These are phyloP conservation scores for Setaria italica DNA, from an alignment of 202 grass and related monocot genomes.

Conservation along the genomic window DNA sequence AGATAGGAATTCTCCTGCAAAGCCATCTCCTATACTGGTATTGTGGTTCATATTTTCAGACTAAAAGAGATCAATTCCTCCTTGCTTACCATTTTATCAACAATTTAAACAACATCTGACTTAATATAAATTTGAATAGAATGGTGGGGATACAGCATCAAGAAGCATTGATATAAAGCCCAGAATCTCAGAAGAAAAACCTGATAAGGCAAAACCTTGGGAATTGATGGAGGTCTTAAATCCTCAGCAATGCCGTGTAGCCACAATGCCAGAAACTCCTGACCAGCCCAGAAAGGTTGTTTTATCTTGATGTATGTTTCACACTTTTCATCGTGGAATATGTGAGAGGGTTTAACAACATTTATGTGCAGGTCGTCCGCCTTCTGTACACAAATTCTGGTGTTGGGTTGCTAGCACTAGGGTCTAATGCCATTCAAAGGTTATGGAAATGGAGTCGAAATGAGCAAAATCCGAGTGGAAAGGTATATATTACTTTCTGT, in stretches of 20 bases:
- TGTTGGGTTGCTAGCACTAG: conserved; percentile 80
- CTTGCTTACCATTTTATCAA: conserved; percentile 30
- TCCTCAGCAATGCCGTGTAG: conserved; percentile 79
- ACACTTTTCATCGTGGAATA: conserved; percentile 34
- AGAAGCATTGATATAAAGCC: conserved; percentile 79
- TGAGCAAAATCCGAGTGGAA: conserved; percentile 86
- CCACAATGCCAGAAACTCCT: conserved; percentile 85
- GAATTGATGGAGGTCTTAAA: conserved; percentile 76
- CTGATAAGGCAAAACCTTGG: conserved; percentile 79
- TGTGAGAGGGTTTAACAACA: conserved; percentile 27
- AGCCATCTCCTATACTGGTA: conserved; percentile 83
- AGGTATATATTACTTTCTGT: conserved; percentile 55
- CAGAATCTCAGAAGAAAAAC: conserved; percentile 82
- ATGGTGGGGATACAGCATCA: conserved; percentile 74
- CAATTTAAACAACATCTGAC: conserved; percentile 40
- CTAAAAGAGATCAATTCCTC: conserved; percentile 28
- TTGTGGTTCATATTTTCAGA: conserved; percentile 32
- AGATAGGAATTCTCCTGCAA: conserved; percentile 93
- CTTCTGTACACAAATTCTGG: conserved; percentile 94
- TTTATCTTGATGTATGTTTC: conserved; percentile 40
- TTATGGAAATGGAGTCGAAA: conserved; percentile 88
- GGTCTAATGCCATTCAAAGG: conserved; percentile 88
- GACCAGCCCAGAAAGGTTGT: conserved; percentile 76
- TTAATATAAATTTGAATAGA: conserved; percentile 70
- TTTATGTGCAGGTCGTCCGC: conserved; percentile 76